Evolutionary conservation across 148 eudicot genomes (phyloP), one percentile per base, ranked within the genome.

Genomic region (Cornus suecica): DNA sequence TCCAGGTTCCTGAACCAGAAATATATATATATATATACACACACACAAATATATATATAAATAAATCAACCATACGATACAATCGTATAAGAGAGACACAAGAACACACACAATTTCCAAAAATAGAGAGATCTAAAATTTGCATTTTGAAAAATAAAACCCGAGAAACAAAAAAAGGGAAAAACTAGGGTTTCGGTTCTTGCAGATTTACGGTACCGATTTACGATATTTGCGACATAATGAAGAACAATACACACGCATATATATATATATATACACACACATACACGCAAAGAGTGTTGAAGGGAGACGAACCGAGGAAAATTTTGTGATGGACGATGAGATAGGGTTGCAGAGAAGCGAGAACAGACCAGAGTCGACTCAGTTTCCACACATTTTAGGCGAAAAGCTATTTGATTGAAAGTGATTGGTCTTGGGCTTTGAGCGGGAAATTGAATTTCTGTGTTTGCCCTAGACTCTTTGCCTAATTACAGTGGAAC

Each of bases 381-480:
- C 2, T 56, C 16, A 56, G 23, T 56, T 22, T 22, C 8, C 1
- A 58, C 23, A 18, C 4, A 20, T 58, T n/a, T n/a, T n/a, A n/a
- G n/a, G n/a, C n/a, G n/a, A n/a, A n/a, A n/a, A n/a, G n/a, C n/a
- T n/a, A n/a, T n/a, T n/a, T n/a, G n/a, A n/a, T n/a, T n/a, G n/a
- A n/a, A n/a, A 22, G 2, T 24, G 10, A 18, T 5, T 54, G 37
- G 42, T 30, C 31, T 63, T 14, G 9, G 42, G 42, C 20, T 32
- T 23, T 23, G 8, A 67, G 75, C 75, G 75, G 75, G 75, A 72
- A 72, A 60, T 60, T 23, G 32, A 32, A 31, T 3, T 5, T 61
- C 14, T 24, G 15, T 2, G 15, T 32, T 61, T 72, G 52, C 75
- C 75, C 75, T 34, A 1, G 37, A 72, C 2, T 34, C 20, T 32